These are phyloP conservation scores for Mortierella sp. DNA, from an alignment of 371 early-diverging fungal genomes.

Conservation along the genomic window DNA sequence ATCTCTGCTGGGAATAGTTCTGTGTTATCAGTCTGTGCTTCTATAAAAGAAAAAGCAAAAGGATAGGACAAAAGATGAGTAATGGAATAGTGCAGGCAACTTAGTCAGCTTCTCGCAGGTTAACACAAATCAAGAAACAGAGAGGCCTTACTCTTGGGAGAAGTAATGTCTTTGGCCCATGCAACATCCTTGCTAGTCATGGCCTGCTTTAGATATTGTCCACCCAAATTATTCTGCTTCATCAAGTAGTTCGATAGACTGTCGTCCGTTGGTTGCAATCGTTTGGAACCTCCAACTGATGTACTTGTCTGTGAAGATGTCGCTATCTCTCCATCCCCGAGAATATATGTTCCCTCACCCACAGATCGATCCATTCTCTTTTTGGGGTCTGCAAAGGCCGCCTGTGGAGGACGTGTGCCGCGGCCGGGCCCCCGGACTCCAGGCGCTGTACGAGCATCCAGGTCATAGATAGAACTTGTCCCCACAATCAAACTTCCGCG, in stretches of 20 bases:
- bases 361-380: not conserved
- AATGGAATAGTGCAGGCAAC: no score
- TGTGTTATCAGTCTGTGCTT: conserved; percentile 28
- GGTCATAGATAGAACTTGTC: conserved; percentile 43
- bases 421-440: no score
- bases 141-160: conserved; percentile 47
- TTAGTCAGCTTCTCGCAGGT: no score
- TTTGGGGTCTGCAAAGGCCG: not conserved
- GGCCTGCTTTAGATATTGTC: conserved; percentile 43
- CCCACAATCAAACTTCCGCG: conserved; percentile 42
- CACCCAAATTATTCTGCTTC: conserved; percentile 50
- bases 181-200: conserved; percentile 41
- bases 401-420: not conserved
- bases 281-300: not conserved
- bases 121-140: not conserved
- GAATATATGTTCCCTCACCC: conserved; percentile 30
- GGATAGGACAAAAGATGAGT: no score
- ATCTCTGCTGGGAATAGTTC: conserved; percentile 48
- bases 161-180: conserved; percentile 46
- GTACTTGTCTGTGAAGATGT: conserved; percentile 25
- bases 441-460: conserved; percentile 8
- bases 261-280: conserved; percentile 8
- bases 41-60: conserved; percentile 10
- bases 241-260: conserved; percentile 35
- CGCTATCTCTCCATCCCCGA: conserved; percentile 38